phyloP scores from a whole-genome alignment of 352 stramenopile species.

The Phytophthora ramorum region DNA sequence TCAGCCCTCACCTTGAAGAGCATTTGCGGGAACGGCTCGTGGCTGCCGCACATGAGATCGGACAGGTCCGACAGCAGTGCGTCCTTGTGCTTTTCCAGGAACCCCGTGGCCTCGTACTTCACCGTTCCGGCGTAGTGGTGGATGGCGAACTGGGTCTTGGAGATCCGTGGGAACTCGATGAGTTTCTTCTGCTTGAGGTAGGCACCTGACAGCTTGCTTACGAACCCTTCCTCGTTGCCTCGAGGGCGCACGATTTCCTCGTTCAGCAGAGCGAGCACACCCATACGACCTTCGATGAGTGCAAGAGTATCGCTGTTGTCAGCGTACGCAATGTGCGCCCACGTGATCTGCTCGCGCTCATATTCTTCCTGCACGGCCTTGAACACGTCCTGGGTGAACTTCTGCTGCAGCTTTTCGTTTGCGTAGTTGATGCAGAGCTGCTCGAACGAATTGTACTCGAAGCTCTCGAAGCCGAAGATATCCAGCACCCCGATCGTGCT shows the following conservation, averaged over 20 bases:
- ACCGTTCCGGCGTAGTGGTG: constrained; percentile 94
- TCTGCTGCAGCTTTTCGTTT: constrained; percentile 93
- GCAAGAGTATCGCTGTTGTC: constrained; percentile 83
- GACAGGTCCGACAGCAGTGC: constrained; percentile 93
- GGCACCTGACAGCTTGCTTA: constrained; percentile 60
- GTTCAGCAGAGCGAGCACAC: constrained; percentile 84
- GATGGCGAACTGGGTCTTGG: constrained; percentile 90
- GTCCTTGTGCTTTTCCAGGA: constrained; percentile 96
- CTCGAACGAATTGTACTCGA: constrained; percentile 92
- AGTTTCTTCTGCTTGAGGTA: constrained; percentile 62
- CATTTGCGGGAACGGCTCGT: constrained; percentile 56
- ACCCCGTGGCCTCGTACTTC: constrained; percentile 91
- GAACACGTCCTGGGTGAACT: constrained; percentile 86
- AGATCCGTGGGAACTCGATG: constrained; percentile 75
- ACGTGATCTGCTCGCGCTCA: constrained; percentile 70
- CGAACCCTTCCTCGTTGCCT: constrained; percentile 72
- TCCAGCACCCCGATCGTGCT: constrained; percentile 87
- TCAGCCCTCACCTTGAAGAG: constrained; percentile 65
- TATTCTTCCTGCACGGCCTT: constrained; percentile 73
- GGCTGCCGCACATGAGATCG: constrained; percentile 65
- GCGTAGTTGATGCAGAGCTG: constrained; percentile 97
- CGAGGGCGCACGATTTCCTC: constrained; percentile 86
- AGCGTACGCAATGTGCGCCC: constrained; percentile 81
- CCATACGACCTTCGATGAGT: constrained; percentile 80
- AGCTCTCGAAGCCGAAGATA: constrained; percentile 93